phyloP scores from a whole-genome alignment of 2,329 filamentous ascomycete genomes.

The Aschersonia sp. region DNA sequence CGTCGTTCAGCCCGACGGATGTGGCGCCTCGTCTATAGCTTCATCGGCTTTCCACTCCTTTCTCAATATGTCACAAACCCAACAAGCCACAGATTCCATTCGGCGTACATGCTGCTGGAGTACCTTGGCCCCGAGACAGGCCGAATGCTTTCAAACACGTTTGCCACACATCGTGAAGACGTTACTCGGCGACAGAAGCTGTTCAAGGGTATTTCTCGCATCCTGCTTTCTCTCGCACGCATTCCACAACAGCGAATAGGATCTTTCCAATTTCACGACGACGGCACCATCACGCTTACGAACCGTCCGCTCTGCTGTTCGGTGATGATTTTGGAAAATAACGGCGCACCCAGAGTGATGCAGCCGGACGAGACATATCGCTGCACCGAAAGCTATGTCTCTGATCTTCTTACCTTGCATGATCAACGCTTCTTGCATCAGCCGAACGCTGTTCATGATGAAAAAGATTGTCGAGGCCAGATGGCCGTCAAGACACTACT shows the following conservation, averaged over 20 bases:
- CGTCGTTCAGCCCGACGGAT: neutral
- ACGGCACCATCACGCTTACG: conserved; percentile 14
- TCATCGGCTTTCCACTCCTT: conserved; percentile 6
- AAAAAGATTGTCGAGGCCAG: conserved; percentile 13
- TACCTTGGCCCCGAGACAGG: conserved; percentile 10
- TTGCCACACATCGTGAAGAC: conserved; percentile 6
- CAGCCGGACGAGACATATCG: conserved; percentile 14
- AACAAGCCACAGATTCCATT: neutral
- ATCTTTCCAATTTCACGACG: conserved; percentile 9
- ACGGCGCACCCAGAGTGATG: conserved; percentile 15
- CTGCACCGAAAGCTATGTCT: conserved; percentile 12
- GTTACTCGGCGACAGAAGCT: conserved; percentile 8
- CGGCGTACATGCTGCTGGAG: conserved; percentile 14
- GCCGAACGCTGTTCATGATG: conserved; percentile 10
- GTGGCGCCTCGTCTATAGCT: conserved; percentile 3
- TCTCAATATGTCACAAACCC: conserved; percentile 4
- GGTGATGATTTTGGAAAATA: conserved; percentile 17
- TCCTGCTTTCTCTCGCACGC: conserved; percentile 11
- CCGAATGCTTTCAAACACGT: conserved; percentile 15
- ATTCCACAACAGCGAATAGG: conserved; percentile 14
- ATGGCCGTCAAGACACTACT: conserved; percentile 13
- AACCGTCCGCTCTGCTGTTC: conserved; percentile 15
- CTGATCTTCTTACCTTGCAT: conserved; percentile 11
- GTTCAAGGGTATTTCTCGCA: conserved; percentile 9
- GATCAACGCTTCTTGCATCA: conserved; percentile 11